A percentile compares a stretch with the other conserved stretches of the same genome.
phyloP scores from a whole-genome alignment of 306 rosid species.

The Malus orientalis region DNA sequence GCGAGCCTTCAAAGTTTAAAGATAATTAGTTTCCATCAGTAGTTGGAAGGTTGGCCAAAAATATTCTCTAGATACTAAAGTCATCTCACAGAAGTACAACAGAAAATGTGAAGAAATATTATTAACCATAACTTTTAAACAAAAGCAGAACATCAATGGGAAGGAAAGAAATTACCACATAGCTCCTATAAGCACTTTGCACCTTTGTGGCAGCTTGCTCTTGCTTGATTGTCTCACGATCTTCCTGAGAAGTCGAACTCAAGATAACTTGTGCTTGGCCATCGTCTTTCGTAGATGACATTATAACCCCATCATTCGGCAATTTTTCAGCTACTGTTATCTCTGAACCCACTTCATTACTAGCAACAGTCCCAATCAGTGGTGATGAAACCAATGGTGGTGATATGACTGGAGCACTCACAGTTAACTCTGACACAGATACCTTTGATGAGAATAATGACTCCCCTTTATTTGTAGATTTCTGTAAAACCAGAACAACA shows the following conservation, averaged over 20 bases:
- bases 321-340: constrained; percentile 27
- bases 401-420: constrained; percentile 37
- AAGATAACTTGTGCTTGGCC: constrained; percentile 7
- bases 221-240: constrained; percentile 28
- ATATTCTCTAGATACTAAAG: neutral
- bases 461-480: constrained; percentile 38
- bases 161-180: constrained; percentile 37
- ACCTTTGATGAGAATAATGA: constrained; percentile 30
- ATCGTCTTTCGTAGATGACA: constrained; percentile 20
- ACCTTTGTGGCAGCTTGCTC: constrained; percentile 51
- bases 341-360: constrained; percentile 27
- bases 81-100: neutral
- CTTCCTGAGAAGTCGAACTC: constrained; percentile 27
- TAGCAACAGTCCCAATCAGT: constrained; percentile 24
- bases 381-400: constrained; percentile 36
- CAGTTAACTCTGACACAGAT: constrained; percentile 26
- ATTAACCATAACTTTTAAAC: neutral
- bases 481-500: constrained; percentile 25
- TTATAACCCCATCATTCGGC: constrained; percentile 19
- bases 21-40: neutral
- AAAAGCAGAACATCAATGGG: neutral
- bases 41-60: neutral
- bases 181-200: constrained; percentile 70
- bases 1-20: constrained; percentile 27
- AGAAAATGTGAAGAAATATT: neutral